Base-by-base conservation (phyloP, 2,329 filamentous ascomycete genomes). In the Sporothrix mexicana region DNA sequence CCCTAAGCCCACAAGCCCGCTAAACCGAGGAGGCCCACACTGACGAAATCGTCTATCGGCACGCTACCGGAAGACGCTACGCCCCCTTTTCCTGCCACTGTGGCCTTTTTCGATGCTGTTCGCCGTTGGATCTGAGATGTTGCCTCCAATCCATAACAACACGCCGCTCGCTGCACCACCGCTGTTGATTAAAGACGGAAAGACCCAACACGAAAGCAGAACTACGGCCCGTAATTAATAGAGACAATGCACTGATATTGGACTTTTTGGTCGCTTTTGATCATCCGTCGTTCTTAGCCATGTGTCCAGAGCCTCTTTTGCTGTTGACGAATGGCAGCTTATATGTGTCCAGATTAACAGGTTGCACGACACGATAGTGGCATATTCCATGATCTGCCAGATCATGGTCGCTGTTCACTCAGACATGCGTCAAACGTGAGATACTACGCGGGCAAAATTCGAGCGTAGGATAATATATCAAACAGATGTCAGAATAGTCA, bases 41-140 rank as follows among this genome's bases (percentile, higher is more conserved):
- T 49, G 71, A 55, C 45, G 47, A 68, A 53, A 20, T 12, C 47
- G 2, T 7, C 45, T 47, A 41, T 36, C 23, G 47, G 23, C 7
- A 47, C 47, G 17, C 49, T 59, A 36, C 64, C 49, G 70, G 70
- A 13, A 5, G 36, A 57, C 30, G 20, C 20, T 12, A 15, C 17
- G 36, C 51, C 41, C 70, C 64, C 51, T 30, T 55, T 69, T 74
- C 59, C 72, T 72, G 74, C 74, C 74, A 75, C 74, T 73, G 72
- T 75, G 74, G 74, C 74, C 73, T 75, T 68, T 36, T 36, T 36
- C 30, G 30, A 36, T 36, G 30, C 30, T 36, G 30, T 36, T 36
- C 4, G 30, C 30, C 7, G 30, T 36, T 36, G 30, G 30, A 36
- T 36, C 30, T 17, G 6, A 53, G 51, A 25, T 25, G 51, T 23